Evolutionary conservation across 331 rosid species (phyloP), one percentile per base, ranked within the genome.

Genomic region (Malus hybrid): DNA sequence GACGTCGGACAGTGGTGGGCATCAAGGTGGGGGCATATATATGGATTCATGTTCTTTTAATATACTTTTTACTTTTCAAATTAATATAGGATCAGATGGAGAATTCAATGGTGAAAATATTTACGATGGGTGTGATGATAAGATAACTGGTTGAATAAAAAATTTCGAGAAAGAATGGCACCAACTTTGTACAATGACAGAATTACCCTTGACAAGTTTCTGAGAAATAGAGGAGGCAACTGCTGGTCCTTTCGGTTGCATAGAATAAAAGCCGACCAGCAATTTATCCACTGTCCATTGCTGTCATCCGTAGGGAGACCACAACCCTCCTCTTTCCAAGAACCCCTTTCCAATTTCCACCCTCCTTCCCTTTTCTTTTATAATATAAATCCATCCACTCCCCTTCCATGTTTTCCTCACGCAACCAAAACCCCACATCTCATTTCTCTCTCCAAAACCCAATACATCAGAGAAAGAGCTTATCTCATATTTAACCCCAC

Each of bases 201-300:
- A 46, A 71, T 3, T 46, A 10, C 70, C 81, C 65, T 34, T 46
- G 12, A 39, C 39, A 24, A 73, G 71, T 48, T 83, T 88, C 90
- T 61, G 31, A 81, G 93, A 89, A 91, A 76, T 76, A 74, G 71
- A 50, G 77, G 78, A 14, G 77, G 86, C 80, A 85, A 74, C 19
- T 28, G 79, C 88, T 55, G 68, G 73, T 81, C 60, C 80, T 68
- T 71, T 27, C 28, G 1, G 55, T 5, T 56, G 33, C 18, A 67
- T 73, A 78, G 88, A 80, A 87, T 85, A 85, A 84, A 79, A 76
- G 86, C 81, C 76, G 86, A 83, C 82, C 80, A 62, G 69, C 74
- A 74, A 78, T 74, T 81, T 84, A 77, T 65, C 65, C 63, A 15
- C 69, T 91, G 92, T 89, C 71, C 76, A 77, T 44, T 3, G 85